Conservation (phyloP, 1,284 basidiomycete genomes). For the Boletellus deceptivus region DNA sequence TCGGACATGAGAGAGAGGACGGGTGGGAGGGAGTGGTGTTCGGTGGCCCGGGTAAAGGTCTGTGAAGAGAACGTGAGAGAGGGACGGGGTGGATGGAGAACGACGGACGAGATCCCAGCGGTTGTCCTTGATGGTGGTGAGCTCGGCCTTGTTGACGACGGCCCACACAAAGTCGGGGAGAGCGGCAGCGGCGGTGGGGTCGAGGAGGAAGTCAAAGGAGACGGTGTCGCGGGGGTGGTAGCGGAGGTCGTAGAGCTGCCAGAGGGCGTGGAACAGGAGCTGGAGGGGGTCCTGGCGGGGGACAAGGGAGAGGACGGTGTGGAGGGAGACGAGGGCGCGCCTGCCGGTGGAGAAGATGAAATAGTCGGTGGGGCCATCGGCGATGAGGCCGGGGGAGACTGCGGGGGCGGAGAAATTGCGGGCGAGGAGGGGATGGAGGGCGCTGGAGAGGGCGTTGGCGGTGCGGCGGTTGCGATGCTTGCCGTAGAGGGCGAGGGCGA, state of each 20-base stretch:
- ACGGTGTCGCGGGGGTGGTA: conserved; percentile 68
- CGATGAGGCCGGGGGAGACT: conserved; percentile 46
- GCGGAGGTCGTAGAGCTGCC: conserved; percentile 71
- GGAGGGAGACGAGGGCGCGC: conserved; percentile 70
- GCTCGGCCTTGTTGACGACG: conserved; percentile 75
- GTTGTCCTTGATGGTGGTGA: conserved; percentile 62
- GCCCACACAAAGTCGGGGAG: conserved; percentile 78
- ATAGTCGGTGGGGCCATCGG: conserved; percentile 75
- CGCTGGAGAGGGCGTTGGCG: conserved; percentile 60
- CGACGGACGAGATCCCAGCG: conserved; percentile 83
- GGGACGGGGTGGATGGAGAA: conserved; percentile 10
- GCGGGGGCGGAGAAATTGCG: conserved; percentile 68
- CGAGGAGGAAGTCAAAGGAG: conserved; percentile 75
- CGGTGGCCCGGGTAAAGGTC: conserved; percentile 79
- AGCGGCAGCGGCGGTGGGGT: conserved; percentile 46
- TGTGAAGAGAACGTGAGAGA: conserved; percentile 30
- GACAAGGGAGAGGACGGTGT: conserved; percentile 73
- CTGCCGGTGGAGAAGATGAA: conserved; percentile 86
- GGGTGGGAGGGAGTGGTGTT: conserved; percentile 58
- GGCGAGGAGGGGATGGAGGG: conserved; percentile 53
- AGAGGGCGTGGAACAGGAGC: conserved; percentile 55
- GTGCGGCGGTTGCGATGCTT: conserved; percentile 51
- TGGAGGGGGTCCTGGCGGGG: conserved; percentile 83
- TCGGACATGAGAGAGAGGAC: conserved; percentile 76
- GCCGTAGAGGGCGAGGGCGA: conserved; percentile 53